These are phyloP conservation scores for Clitoria ternatea DNA, from an alignment of 306 rosid species.

Conservation along the genomic window DNA sequence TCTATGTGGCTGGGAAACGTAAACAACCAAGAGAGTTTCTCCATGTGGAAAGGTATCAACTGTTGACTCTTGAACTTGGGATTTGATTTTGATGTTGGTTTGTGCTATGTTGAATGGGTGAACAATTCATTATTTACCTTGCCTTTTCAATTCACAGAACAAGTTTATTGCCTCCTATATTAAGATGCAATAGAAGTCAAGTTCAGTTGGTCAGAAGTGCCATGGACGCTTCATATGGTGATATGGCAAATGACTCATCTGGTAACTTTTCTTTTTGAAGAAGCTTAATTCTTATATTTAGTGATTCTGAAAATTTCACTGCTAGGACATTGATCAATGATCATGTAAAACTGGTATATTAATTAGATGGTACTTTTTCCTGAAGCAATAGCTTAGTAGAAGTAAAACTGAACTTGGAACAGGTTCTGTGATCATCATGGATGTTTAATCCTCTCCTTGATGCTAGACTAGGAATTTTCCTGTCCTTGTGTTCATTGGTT, in stretches of 20 bases:
- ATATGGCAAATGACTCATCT: conserved; percentile 55
- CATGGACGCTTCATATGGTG: conserved; percentile 82
- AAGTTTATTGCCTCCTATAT: conserved; percentile 28
- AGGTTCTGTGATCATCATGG: background rate
- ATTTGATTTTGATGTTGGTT: conserved; percentile 1
- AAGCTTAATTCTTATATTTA: background rate
- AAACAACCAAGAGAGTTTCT: conserved; percentile 31
- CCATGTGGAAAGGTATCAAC: conserved; percentile 47
- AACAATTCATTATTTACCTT: background rate
- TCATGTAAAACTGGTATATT: conserved; percentile 1
- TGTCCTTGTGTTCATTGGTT: conserved; percentile 10
- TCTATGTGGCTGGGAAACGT: conserved; percentile 27
- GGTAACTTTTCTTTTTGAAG: conserved; percentile 44
- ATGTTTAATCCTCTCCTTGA: background rate
- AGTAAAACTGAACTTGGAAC: conserved; percentile 3
- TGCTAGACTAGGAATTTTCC: background rate
- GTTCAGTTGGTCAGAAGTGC: conserved; percentile 53
- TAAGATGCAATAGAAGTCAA: conserved; percentile 24
- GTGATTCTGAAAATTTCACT: background rate
- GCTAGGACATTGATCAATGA: background rate
- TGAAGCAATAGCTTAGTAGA: background rate
- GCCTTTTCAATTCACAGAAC: conserved; percentile 13
- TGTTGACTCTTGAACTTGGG: conserved; percentile 5
- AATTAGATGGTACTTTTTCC: background rate
- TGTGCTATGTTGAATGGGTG: background rate